A percentile compares a stretch with the other conserved stretches of the same genome.
Conservation (phyloP, 257 asterid genomes). For the Avicennia marina region DNA sequence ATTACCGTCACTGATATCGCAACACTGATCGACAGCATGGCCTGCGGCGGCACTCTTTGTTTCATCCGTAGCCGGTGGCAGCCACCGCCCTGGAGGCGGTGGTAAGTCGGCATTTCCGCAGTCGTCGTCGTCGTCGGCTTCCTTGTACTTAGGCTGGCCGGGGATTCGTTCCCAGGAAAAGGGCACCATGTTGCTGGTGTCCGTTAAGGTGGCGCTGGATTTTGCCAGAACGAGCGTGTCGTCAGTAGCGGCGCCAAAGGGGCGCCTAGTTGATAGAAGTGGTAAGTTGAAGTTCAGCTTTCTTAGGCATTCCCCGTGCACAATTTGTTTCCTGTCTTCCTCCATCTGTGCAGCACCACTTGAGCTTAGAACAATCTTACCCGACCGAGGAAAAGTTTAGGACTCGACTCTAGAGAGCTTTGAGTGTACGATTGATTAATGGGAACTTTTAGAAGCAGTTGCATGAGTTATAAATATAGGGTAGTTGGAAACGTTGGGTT, state of each 20-base stretch:
- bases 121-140: background rate
- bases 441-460: no score
- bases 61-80: conserved; percentile 4
- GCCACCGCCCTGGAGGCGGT: conserved; percentile 54
- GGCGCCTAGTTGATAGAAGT: conserved; percentile 53
- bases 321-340: conserved; percentile 30
- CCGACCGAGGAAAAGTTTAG: no score
- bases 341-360: conserved; percentile 31
- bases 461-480: no score
- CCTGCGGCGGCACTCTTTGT: background rate
- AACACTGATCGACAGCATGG: background rate
- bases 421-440: no score
- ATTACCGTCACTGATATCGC: conserved; percentile 10
- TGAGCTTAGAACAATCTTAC: no score
- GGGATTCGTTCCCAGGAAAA: conserved; percentile 80
- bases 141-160: conserved; percentile 57
- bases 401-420: no score
- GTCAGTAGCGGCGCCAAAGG: conserved; percentile 13
- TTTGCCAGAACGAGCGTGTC: background rate
- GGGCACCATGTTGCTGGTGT: conserved; percentile 45
- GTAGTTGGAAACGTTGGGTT: no score
- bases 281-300: conserved; percentile 67
- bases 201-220: conserved; percentile 9
- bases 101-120: conserved; percentile 24
- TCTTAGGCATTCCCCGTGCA: conserved; percentile 31